Base-by-base conservation (phyloP, 2,329 filamentous ascomycete species). In the Aureobasidium leucospermi region DNA sequence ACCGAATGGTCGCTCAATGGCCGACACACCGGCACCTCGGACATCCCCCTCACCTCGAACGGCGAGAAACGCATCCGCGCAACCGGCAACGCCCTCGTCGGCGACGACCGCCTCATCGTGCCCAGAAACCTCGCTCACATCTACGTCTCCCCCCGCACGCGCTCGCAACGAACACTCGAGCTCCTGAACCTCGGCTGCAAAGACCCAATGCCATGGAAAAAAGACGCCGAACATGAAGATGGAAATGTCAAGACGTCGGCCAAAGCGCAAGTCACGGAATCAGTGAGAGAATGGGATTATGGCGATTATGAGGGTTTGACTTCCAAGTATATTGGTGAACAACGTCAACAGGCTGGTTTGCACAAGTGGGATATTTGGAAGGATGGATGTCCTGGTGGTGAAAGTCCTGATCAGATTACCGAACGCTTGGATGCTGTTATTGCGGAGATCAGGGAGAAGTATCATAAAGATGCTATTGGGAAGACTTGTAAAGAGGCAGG, bases 1-100 rank as follows among this genome's bases (percentile, higher is more conserved):
- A 97, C 92, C 4, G 90, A 96, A 78, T 97, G 92, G 92, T 95
- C 89, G 5, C 84, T 96, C 49, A 87, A 87, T 66, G 92, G 71
- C 16, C 66, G 85, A 56, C 90, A 96, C 75, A 97, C 93, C 0
- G 88, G 91, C 55, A 81, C 78, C 31, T 89, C 88, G n/a, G 92
- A 97, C 69, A 88, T 97, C 4, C 86, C 90, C 1, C 79, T 96
- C 39, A 96, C 92, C 0, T 76, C 80, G 53, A 88, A 90, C 70
- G 93, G 93, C 56, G 78, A 80, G 66, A 75, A 74, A 63, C 74
- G 78, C 4, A 72, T 80, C n/a, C 70, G 68, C 31, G 77, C 77
- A 8, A 96, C 93, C 0, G 92, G 92, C 6, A 83, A 85, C 66
- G 92, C 91, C 1, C 80, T 97, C 31, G 86, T 96, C 7, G 93